Evolutionary conservation across 805 yeast genomes (phyloP).

Genomic region (Yamadazyma takamatsuzukensis): DNA sequence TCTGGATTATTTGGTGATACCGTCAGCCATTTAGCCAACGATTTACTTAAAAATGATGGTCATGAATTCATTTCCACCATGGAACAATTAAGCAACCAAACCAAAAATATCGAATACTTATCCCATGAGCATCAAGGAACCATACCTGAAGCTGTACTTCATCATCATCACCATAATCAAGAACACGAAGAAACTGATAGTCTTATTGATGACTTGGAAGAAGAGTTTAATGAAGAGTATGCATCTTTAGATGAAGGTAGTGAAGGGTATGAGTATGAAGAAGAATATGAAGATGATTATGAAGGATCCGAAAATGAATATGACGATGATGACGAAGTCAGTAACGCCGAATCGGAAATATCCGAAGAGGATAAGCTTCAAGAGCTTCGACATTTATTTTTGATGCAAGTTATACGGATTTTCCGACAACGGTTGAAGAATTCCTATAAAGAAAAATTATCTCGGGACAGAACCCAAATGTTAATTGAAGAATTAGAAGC

Average conservation of each 20-base stretch:
- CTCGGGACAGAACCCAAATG: conserved; percentile 65
- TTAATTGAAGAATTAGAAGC: conserved; percentile 67
- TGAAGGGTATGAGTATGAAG: conserved; percentile 22
- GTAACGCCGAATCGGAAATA: conserved; percentile 33
- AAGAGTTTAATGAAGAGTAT: conserved; percentile 14
- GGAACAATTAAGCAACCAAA: conserved; percentile 65
- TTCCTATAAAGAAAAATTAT: conserved; percentile 76
- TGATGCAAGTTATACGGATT: conserved; percentile 73
- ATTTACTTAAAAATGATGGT: conserved; percentile 74
- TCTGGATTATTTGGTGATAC: too few relatives aligned
- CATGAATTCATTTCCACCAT: conserved; percentile 72
- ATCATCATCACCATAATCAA: conserved; percentile 2
- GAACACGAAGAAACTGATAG: background rate
- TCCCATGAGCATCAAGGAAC: conserved; percentile 4
- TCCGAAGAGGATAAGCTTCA: conserved; percentile 61
- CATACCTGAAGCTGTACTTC: background rate
- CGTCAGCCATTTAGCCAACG: conserved; percentile 39
- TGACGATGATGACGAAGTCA: conserved; percentile 38
- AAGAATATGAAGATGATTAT: conserved; percentile 31
- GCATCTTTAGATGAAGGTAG: conserved; percentile 23
- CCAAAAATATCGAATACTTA: conserved; percentile 25
- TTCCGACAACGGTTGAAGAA: conserved; percentile 69
- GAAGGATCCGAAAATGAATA: conserved; percentile 39
- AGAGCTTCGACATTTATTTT: conserved; percentile 78
- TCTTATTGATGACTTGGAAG: conserved; percentile 15